Evolutionary conservation across 441 rosid genomes (phyloP).

Genomic region (Gossypium trilobum): DNA sequence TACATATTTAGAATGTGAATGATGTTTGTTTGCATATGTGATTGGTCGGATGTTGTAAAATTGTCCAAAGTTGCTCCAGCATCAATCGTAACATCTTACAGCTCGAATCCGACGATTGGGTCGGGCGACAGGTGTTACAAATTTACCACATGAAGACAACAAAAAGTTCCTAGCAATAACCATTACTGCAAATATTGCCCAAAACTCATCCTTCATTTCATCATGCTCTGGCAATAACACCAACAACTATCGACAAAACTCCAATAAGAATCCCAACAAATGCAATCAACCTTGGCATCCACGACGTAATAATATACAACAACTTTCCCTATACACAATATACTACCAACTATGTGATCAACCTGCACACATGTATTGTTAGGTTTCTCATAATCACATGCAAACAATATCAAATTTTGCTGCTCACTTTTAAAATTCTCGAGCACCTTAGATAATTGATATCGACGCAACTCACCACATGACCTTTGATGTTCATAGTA

Average conservation of each 20-base stretch:
- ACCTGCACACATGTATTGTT: not conserved
- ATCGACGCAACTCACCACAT: not conserved
- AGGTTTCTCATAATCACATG: not conserved
- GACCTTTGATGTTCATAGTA: not conserved
- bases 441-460: not conserved
- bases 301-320: not conserved
- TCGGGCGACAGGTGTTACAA: too few relatives aligned
- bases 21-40: too few relatives aligned
- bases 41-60: too few relatives aligned
- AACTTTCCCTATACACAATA: too few relatives aligned
- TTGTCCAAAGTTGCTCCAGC: too few relatives aligned
- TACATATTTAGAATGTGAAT: too few relatives aligned
- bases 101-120: too few relatives aligned
- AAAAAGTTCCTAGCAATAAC: not conserved
- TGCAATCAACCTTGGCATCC: not conserved
- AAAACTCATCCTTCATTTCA: not conserved
- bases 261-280: too few relatives aligned
- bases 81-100: too few relatives aligned
- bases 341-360: not conserved
- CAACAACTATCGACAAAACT: too few relatives aligned
- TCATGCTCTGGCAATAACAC: not conserved
- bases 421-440: not conserved
- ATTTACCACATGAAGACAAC: not conserved
- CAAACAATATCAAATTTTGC: not conserved
- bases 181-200: not conserved